These are phyloP conservation scores for Neurospora sublineolata DNA, from an alignment of 495 filamentous ascomycete genomes.

Conservation along the genomic window DNA sequence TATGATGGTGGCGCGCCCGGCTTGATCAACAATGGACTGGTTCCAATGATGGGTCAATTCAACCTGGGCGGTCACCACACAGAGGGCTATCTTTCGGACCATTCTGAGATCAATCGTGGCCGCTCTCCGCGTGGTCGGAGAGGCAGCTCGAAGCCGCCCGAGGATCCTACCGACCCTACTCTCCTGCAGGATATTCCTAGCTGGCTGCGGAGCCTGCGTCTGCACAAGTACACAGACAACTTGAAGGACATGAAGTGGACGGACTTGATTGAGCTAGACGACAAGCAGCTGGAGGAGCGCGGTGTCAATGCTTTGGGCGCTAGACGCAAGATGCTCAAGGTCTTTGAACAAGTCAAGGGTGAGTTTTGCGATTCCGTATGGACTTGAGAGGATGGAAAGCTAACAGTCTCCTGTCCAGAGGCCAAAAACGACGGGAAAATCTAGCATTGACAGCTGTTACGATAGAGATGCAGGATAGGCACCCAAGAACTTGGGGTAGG, in stretches of 20 bases:
- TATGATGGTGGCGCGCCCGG: slow-evolving; percentile 61
- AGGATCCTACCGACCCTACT: slow-evolving; percentile 86
- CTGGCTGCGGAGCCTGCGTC: slow-evolving; percentile 86
- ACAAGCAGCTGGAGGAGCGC: slow-evolving; percentile 83
- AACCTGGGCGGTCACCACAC: slow-evolving; percentile 43
- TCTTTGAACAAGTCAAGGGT: slow-evolving; percentile 90
- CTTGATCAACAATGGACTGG: slow-evolving; percentile 63
- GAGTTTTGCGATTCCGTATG: slow-evolving; percentile 6
- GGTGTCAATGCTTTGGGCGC: slow-evolving; percentile 94
- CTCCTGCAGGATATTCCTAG: slow-evolving; percentile 91
- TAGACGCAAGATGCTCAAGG: slow-evolving; percentile 96
- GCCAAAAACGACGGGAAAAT: slow-evolving; percentile 42
- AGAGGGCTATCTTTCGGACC: slow-evolving; percentile 90
- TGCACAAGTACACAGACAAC: slow-evolving; percentile 98
- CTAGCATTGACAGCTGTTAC: not conserved
- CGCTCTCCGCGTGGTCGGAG: slow-evolving; percentile 85
- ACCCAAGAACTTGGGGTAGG: not conserved
- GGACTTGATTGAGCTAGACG: slow-evolving; percentile 84
- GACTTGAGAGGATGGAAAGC: not conserved
- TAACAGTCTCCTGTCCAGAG: slow-evolving; percentile 10
- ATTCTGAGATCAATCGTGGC: slow-evolving; percentile 79
- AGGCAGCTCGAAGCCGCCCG: slow-evolving; percentile 92
- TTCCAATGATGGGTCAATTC: slow-evolving; percentile 62
- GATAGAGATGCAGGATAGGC: not conserved
- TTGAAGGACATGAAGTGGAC: slow-evolving; percentile 94